Conservation (phyloP, 345 rosid genomes). For the Eucalyptus regnans region DNA sequence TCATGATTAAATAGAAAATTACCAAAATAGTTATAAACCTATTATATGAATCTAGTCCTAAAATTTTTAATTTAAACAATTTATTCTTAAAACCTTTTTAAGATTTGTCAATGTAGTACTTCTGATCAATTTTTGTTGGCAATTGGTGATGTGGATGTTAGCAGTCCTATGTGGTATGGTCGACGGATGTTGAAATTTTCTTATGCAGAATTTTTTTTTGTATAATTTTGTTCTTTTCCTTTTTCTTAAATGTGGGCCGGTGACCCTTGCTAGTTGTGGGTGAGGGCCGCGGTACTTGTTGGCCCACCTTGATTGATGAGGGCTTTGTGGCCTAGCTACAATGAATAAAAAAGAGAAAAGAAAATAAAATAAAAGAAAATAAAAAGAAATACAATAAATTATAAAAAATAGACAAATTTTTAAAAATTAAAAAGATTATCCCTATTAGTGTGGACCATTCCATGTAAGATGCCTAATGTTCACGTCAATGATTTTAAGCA, state of each 20-base stretch:
- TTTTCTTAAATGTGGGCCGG: background rate
- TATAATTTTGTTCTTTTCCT: too few species aligned
- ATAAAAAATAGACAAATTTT: accelerated
- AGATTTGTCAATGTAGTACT: too few species aligned
- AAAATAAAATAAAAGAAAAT: too few species aligned
- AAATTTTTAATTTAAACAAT: too few species aligned
- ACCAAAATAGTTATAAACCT: too few species aligned
- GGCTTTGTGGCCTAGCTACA: background rate
- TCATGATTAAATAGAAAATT: background rate
- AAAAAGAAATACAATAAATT: too few species aligned
- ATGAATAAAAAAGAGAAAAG: too few species aligned
- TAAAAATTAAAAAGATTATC: accelerated
- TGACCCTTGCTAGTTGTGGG: background rate
- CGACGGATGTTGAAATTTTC: accelerated
- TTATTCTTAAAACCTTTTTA: too few species aligned
- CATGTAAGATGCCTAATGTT: accelerated
- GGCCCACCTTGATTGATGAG: background rate
- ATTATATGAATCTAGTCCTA: too few species aligned
- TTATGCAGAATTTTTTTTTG: too few species aligned
- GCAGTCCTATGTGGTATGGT: background rate
- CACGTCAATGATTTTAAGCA: background rate
- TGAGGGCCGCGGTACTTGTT: background rate
- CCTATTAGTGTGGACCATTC: background rate
- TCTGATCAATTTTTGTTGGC: too few species aligned
- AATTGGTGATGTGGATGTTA: too few species aligned